Percentiles rank a stretch among this genome's conserved stretches.
phyloP scores from a whole-genome alignment of 495 filamentous ascomycete species.

The Hyphodiscus hymeniophilus region DNA sequence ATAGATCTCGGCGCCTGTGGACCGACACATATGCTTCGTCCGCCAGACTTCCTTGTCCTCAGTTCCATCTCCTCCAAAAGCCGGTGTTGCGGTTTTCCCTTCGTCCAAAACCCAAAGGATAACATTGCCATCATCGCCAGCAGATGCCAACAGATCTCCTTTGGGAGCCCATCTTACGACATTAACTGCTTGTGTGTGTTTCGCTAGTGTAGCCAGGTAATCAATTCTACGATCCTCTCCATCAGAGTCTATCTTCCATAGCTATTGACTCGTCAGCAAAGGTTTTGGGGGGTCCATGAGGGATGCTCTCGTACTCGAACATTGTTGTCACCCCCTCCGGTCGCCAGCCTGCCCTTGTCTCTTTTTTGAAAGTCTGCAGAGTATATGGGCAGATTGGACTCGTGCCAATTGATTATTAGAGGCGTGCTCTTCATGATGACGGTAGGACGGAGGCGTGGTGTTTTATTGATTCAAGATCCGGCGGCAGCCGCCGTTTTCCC shows the following conservation, averaged over 20 bases:
- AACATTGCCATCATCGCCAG: slow-evolving; percentile 94
- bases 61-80: slow-evolving; percentile 72
- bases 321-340: slow-evolving; percentile 94
- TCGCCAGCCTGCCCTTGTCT: slow-evolving; percentile 80
- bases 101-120: slow-evolving; percentile 86
- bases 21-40: slow-evolving; percentile 94
- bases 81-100: slow-evolving; percentile 46
- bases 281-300: background rate
- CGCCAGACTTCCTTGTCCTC: slow-evolving; percentile 98
- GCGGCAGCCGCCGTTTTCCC: slow-evolving; percentile 6
- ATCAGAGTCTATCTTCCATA: slow-evolving; percentile 82
- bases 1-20: slow-evolving; percentile 88
- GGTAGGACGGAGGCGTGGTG: slow-evolving; percentile 1
- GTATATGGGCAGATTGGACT: slow-evolving; percentile 89
- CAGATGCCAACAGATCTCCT: slow-evolving; percentile 91
- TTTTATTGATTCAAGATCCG: slow-evolving; percentile 4
- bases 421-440: slow-evolving; percentile 75
- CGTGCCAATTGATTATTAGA: slow-evolving; percentile 92
- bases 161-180: slow-evolving; percentile 86
- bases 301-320: slow-evolving; percentile 64
- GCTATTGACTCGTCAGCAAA: slow-evolving; percentile 31
- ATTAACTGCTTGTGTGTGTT: slow-evolving; percentile 97
- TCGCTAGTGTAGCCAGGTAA: slow-evolving; percentile 82
- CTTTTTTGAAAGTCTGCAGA: slow-evolving; percentile 93
- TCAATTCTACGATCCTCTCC: slow-evolving; percentile 84